Conservation (phyloP, 1,284 basidiomycete species). For the Apiotrichum akiyoshidainum region DNA sequence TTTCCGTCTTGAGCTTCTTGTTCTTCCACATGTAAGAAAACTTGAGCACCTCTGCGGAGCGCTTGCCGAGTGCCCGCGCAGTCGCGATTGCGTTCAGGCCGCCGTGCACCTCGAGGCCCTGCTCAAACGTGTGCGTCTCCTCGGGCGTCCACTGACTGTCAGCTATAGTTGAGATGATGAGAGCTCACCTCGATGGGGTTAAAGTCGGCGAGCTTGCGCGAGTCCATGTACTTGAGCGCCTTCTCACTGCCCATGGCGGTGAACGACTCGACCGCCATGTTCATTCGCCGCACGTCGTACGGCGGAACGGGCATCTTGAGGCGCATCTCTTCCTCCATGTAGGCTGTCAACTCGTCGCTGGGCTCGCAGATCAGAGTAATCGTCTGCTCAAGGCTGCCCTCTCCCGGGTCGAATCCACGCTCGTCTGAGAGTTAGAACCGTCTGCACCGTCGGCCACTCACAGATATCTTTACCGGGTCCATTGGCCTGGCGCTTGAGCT, state of each 20-base stretch:
- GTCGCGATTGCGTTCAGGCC: slow-evolving; percentile 47
- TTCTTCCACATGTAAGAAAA: slow-evolving; percentile 52
- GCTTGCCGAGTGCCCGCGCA: slow-evolving; percentile 35
- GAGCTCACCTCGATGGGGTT: slow-evolving; percentile 33
- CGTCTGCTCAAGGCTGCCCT: slow-evolving; percentile 39
- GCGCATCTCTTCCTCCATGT: slow-evolving; percentile 35
- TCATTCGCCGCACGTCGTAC: slow-evolving; percentile 39
- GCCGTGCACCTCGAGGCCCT: slow-evolving; percentile 40
- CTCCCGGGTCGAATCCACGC: slow-evolving; percentile 38
- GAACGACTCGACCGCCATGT: slow-evolving; percentile 30
- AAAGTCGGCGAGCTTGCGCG: slow-evolving; percentile 32
- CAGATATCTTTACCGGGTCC: slow-evolving; percentile 30
- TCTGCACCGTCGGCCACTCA: slow-evolving; percentile 10
- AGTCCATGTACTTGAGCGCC: slow-evolving; percentile 32
- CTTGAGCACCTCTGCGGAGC: slow-evolving; percentile 44
- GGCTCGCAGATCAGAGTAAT: slow-evolving; percentile 33
- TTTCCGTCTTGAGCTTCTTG: slow-evolving; percentile 44
- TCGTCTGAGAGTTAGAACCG: slow-evolving; percentile 23
- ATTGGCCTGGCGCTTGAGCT: slow-evolving; percentile 23
- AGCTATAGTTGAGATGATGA: slow-evolving; percentile 1
- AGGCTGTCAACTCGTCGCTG: slow-evolving; percentile 31
- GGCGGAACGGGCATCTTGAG: slow-evolving; percentile 37
- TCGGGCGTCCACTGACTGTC: slow-evolving; percentile 33
- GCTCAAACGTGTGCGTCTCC: slow-evolving; percentile 33
- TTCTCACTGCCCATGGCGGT: slow-evolving; percentile 29